These are phyloP conservation scores for Zygotorulaspora chibaensis DNA, from an alignment of 805 yeast species.

Conservation along the genomic window DNA sequence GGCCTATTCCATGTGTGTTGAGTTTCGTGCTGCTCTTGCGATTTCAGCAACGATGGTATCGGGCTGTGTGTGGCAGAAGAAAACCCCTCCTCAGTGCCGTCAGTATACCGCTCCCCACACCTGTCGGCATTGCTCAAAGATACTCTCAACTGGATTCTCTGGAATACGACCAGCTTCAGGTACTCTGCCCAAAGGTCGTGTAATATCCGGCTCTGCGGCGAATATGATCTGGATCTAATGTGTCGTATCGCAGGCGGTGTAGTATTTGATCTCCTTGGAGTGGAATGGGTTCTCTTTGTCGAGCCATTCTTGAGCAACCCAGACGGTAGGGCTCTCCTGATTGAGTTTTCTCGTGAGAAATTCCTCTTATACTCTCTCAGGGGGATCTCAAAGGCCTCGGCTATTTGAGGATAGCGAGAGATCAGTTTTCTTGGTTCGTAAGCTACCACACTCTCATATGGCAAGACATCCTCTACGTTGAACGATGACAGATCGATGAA, in stretches of 20 bases:
- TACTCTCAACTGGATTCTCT: constrained; percentile 34
- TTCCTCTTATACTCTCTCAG: constrained; percentile 2
- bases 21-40: not conserved
- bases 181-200: constrained; percentile 35
- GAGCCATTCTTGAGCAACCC: constrained; percentile 3
- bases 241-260: constrained; percentile 13
- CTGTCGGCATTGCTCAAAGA: constrained; percentile 4
- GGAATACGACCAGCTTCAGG: constrained; percentile 30
- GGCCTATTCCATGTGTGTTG: not conserved
- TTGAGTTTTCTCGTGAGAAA: constrained; percentile 4
- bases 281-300: not conserved
- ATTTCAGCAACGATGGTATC: not conserved
- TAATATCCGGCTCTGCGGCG: constrained; percentile 10
- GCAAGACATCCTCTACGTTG: constrained; percentile 12
- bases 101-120: too few relatives aligned
- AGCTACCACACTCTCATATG: constrained; percentile 2
- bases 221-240: constrained; percentile 7
- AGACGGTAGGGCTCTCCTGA: constrained; percentile 3
- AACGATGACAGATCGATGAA: constrained; percentile 18
- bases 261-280: constrained; percentile 13
- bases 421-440: constrained; percentile 6
- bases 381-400: constrained; percentile 5
- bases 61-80: too few relatives aligned
- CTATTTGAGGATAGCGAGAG: constrained; percentile 4
- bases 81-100: too few relatives aligned